Conservation (phyloP, 331 rosid species). For the Telfairia occidentalis region DNA sequence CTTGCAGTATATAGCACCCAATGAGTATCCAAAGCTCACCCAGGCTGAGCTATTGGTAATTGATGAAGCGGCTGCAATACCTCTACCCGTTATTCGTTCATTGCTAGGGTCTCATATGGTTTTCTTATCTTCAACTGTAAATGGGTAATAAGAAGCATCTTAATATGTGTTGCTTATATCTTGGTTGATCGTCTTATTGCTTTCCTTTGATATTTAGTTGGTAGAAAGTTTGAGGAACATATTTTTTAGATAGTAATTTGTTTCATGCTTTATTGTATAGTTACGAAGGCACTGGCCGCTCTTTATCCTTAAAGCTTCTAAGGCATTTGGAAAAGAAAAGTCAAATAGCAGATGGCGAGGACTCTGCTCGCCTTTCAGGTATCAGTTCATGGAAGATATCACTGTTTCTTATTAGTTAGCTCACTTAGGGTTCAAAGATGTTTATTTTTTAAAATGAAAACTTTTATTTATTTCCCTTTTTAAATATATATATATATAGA, state of each 20-base stretch:
- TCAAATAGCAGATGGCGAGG: not conserved
- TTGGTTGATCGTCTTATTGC: not conserved
- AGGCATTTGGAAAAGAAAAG: not conserved
- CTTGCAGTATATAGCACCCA: not conserved
- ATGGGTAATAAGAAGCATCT: not conserved
- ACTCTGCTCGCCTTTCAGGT: not conserved
- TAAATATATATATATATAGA: too few relatives aligned
- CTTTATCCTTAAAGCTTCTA: not conserved
- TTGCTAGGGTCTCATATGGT: not conserved
- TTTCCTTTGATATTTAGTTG: not conserved
- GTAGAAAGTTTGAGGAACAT: not conserved
- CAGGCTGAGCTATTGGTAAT: not conserved
- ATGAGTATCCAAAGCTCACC: not conserved
- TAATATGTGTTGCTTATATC: not conserved
- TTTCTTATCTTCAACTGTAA: not conserved
- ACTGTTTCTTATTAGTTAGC: not conserved
- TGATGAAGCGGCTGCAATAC: slow-evolving; percentile 2
- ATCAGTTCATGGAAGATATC: not conserved
- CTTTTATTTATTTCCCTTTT: not conserved
- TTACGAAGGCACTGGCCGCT: not conserved
- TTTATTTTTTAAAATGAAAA: not conserved
- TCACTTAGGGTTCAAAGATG: not conserved
- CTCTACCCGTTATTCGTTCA: not conserved
- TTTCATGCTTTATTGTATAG: not conserved
- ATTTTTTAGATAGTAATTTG: not conserved